These are phyloP conservation scores for Geotrichum siamense DNA, from an alignment of 1,139 yeast genomes.

Conservation along the genomic window DNA sequence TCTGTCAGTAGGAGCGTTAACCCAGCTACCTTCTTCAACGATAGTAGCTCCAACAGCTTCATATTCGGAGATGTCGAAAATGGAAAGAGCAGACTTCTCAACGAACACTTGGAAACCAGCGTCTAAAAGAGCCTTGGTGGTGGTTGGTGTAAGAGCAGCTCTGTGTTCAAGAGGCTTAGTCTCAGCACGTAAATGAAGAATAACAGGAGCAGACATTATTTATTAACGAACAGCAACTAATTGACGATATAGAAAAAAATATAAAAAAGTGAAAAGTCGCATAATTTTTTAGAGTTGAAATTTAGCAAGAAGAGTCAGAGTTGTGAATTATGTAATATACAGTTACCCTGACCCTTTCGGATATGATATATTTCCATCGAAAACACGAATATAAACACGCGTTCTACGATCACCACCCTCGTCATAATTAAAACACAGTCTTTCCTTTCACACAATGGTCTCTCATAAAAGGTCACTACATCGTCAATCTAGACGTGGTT, in stretches of 20 bases:
- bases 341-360: no score
- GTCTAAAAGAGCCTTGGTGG: constrained; percentile 73
- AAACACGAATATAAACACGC: no score
- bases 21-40: constrained; percentile 93
- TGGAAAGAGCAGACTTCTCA: constrained; percentile 80
- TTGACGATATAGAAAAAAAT: constrained; percentile 1
- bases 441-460: constrained; percentile 13
- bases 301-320: no score
- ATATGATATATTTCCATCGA: no score
- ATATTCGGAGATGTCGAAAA: constrained; percentile 69
- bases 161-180: constrained; percentile 96
- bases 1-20: constrained; percentile 78
- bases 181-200: constrained; percentile 81
- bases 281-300: no score
- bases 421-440: no score
- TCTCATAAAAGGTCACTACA: constrained; percentile 27
- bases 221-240: not conserved
- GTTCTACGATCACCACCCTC: no score
- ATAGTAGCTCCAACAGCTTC: constrained; percentile 71
- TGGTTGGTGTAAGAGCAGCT: constrained; percentile 90
- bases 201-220: constrained; percentile 27
- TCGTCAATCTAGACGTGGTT: constrained; percentile 27
- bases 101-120: constrained; percentile 87
- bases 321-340: no score
- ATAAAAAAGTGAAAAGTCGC: not conserved